phyloP scores from a whole-genome alignment of 176 grass and related monocot genomes.

The Thalia dealbata region DNA sequence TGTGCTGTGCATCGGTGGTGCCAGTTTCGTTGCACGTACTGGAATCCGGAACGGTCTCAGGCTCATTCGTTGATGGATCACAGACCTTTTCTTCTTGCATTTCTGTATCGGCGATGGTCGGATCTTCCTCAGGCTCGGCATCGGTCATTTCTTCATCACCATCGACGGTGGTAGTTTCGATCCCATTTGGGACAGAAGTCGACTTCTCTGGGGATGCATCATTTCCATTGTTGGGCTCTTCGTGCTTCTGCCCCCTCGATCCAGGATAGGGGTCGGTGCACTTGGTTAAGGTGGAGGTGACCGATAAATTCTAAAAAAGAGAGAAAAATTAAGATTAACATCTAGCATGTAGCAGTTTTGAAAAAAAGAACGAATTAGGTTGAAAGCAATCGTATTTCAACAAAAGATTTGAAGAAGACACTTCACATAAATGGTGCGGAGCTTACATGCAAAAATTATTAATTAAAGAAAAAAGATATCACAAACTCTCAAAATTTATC shows the following conservation, averaged over 20 bases:
- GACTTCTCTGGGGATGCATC: conserved; percentile 22
- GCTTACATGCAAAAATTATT: no score
- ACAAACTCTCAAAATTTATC: no score
- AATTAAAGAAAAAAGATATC: no score
- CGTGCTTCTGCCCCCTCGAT: conserved; percentile 23
- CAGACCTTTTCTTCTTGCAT: conserved; percentile 57
- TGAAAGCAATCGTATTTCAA: neutral
- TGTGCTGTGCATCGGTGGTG: conserved; percentile 6
- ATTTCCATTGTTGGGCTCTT: conserved; percentile 21
- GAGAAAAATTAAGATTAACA: conserved; percentile 9
- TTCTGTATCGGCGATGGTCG: conserved; percentile 28
- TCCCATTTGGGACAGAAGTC: conserved; percentile 42
- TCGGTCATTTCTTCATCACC: conserved; percentile 83
- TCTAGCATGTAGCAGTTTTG: neutral
- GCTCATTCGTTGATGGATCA: conserved; percentile 17
- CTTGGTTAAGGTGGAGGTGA: conserved; percentile 68
- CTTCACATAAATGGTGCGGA: neutral
- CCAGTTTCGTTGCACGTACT: conserved; percentile 19
- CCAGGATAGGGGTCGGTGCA: conserved; percentile 62
- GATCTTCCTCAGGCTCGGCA: conserved; percentile 33
- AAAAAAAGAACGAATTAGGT: neutral
- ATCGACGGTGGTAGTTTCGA: conserved; percentile 31
- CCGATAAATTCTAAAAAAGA: conserved; percentile 66
- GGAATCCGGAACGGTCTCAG: conserved; percentile 14
- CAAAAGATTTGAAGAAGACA: neutral